Evolutionary conservation across 208 protist genomes (phyloP).

Genomic region (Leptomonas pyrrhocoris): DNA sequence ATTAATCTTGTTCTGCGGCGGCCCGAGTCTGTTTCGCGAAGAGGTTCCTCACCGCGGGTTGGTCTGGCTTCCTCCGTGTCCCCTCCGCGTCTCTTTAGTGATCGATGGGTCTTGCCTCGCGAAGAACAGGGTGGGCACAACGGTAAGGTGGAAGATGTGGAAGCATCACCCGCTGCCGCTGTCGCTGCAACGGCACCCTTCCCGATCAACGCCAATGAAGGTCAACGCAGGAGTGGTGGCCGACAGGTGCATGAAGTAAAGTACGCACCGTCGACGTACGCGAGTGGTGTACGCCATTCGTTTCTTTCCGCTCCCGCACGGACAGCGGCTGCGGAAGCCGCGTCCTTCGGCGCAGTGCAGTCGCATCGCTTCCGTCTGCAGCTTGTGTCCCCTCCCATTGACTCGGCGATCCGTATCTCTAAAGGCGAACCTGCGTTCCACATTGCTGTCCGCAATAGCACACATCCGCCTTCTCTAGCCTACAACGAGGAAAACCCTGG

Average conservation of each 20-base stretch:
- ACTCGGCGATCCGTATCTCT: background rate
- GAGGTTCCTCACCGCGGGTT: background rate
- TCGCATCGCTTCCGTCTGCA: slow-evolving; percentile 29
- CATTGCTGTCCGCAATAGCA: background rate
- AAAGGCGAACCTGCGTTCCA: background rate
- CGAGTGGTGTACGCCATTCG: background rate
- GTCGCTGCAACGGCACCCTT: no score
- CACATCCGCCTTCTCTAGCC: background rate
- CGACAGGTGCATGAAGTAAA: no score
- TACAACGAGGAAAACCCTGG: no score
- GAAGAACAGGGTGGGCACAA: background rate
- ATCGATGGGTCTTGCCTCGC: background rate
- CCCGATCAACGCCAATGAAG: no score
- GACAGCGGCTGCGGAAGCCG: background rate
- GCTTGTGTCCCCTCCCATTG: slow-evolving; percentile 18
- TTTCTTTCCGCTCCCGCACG: background rate
- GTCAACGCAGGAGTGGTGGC: no score
- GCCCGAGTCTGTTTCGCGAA: background rate
- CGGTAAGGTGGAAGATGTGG: background rate
- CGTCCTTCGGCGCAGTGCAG: background rate
- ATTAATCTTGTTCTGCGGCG: slow-evolving; percentile 10
- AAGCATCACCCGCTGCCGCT: no score
- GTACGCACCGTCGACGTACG: background rate
- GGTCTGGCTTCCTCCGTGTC: background rate
- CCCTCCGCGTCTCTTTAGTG: background rate